A percentile compares a stretch with the other conserved stretches of the same genome.
These are phyloP conservation scores for Penicillium sp. DNA, from an alignment of 2,329 filamentous ascomycete genomes.

Conservation along the genomic window DNA sequence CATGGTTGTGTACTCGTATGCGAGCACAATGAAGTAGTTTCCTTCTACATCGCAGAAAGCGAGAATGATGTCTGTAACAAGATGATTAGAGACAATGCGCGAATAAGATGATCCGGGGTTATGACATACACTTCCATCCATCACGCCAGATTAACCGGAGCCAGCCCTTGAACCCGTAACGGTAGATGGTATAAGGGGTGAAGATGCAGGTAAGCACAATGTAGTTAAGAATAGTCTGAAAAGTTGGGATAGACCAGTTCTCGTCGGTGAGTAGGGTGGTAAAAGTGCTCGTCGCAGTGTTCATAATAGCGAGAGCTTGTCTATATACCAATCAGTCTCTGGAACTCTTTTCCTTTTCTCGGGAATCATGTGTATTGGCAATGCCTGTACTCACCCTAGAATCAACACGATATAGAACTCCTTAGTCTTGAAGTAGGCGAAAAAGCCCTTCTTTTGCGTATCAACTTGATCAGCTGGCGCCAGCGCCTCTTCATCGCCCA, in stretches of 20 bases:
- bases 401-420: slow-evolving; percentile 86
- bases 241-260: slow-evolving; percentile 82
- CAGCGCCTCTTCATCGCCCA: slow-evolving; percentile 13
- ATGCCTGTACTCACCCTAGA: slow-evolving; percentile 60
- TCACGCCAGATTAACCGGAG: slow-evolving; percentile 62
- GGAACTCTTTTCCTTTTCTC: neutral
- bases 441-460: slow-evolving; percentile 49
- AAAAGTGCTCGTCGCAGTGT: slow-evolving; percentile 91
- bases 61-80: slow-evolving; percentile 68
- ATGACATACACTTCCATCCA: slow-evolving; percentile 75
- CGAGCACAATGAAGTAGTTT: slow-evolving; percentile 96
- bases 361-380: neutral
- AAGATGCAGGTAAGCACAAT: slow-evolving; percentile 79
- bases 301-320: slow-evolving; percentile 83
- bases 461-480: slow-evolving; percentile 39
- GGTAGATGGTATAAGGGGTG: slow-evolving; percentile 74
- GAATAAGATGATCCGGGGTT: neutral
- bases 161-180: slow-evolving; percentile 75
- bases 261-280: slow-evolving; percentile 68
- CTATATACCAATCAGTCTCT: slow-evolving; percentile 34
- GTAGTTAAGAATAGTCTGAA: slow-evolving; percentile 97
- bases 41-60: slow-evolving; percentile 93
- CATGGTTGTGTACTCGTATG: slow-evolving; percentile 89
- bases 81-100: slow-evolving; percentile 2
- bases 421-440: slow-evolving; percentile 74